phyloP scores from a whole-genome alignment of 768 basidiomycete species.

The Lactarius evosmus region DNA sequence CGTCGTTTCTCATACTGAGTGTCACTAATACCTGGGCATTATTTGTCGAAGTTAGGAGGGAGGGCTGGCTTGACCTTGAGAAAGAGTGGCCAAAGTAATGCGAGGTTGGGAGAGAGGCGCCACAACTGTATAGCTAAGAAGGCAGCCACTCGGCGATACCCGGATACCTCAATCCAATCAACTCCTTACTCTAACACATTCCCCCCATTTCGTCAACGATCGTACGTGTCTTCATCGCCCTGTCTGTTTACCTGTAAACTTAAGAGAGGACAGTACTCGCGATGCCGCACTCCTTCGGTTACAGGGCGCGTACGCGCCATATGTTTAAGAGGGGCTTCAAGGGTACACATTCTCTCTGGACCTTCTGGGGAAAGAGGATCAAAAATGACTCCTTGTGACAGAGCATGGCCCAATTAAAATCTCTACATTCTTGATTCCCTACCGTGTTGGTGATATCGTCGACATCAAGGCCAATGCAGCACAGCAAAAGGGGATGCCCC shows the following conservation, averaged over 20 bases:
- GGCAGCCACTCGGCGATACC: constrained; percentile 63
- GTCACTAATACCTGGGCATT: constrained; percentile 77
- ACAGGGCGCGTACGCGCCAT: constrained; percentile 99
- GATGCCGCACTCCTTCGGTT: constrained; percentile 99
- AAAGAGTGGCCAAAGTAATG: constrained; percentile 37
- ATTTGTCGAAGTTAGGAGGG: constrained; percentile 51
- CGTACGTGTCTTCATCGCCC: constrained; percentile 39
- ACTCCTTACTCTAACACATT: not conserved
- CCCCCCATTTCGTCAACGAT: constrained; percentile 25
- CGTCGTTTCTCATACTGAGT: constrained; percentile 14
- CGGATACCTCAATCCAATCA: constrained; percentile 50
- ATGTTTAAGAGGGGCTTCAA: constrained; percentile 99
- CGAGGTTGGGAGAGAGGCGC: constrained; percentile 37
- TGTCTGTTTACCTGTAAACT: constrained; percentile 22
- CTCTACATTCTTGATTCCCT: constrained; percentile 91
- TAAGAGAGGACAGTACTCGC: constrained; percentile 48
- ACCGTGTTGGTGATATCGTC: constrained; percentile 96
- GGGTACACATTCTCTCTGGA: constrained; percentile 50
- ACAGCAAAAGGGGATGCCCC: constrained; percentile 99
- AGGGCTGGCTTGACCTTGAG: constrained; percentile 13
- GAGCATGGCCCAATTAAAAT: constrained; percentile 88
- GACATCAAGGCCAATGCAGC: constrained; percentile 99
- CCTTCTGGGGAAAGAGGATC: not conserved
- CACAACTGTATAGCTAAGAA: constrained; percentile 63
- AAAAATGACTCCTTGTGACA: constrained; percentile 34